Conservation (phyloP, 805 yeast genomes). For the Metschnikowia peoriensis region DNA sequence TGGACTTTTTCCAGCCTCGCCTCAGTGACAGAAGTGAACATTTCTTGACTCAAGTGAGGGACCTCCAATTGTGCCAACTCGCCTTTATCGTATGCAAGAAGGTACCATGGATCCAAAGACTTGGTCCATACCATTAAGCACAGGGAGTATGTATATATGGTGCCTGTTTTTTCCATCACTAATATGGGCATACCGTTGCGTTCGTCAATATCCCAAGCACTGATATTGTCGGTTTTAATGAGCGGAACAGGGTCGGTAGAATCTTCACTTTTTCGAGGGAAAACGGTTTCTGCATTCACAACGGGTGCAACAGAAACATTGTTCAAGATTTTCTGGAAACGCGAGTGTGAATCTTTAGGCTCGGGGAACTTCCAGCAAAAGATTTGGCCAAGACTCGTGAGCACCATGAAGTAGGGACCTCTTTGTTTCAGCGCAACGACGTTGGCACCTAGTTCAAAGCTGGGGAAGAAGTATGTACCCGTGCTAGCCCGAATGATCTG, state of each 20-base stretch:
- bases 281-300: conserved; percentile 33
- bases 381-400: conserved; percentile 52
- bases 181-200: conserved; percentile 44
- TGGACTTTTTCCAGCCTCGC: conserved; percentile 7
- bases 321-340: conserved; percentile 31
- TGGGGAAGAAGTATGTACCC: conserved; percentile 48
- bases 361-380: conserved; percentile 49
- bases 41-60: neutral
- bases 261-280: conserved; percentile 9
- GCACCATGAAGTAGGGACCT: conserved; percentile 35
- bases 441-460: conserved; percentile 51
- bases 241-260: neutral
- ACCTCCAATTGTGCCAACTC: neutral
- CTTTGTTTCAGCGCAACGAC: conserved; percentile 38
- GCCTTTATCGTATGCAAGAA: conserved; percentile 12
- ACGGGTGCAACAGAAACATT: conserved; percentile 55
- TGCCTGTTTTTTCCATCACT: conserved; percentile 30
- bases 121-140: conserved; percentile 48
- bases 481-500: conserved; percentile 42
- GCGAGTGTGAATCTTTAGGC: conserved; percentile 8
- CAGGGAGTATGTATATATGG: conserved; percentile 43
- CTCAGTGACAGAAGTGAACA: conserved; percentile 6
- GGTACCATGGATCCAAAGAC: conserved; percentile 46
- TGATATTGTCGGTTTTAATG: conserved; percentile 11
- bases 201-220: conserved; percentile 30